Base-by-base conservation (phyloP, 352 stramenopile genomes). In the Phytophthora quininea region DNA sequence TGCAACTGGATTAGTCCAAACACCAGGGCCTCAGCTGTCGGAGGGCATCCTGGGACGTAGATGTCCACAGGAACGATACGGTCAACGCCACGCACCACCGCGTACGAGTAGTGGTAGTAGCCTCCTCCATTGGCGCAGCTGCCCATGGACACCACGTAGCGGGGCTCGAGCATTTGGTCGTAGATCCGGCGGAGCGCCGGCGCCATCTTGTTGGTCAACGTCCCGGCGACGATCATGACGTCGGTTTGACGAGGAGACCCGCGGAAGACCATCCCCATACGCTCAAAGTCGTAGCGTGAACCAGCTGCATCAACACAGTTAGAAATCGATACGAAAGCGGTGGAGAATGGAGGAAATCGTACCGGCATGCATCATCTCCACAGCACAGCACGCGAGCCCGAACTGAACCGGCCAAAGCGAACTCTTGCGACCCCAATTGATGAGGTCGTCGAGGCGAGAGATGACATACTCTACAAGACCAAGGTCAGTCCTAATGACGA, bases 91-190 rank as follows among this genome's bases (percentile, higher is more conserved):
- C 43, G 43, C 10, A 49, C 43, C 43, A 49, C 43, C 8, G 43
- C 43, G 15, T 49, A 49, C 43, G 43, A 49, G 15, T 49, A 49
- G 15, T 49, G 43, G 43, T 49, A 49, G 43, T 49, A 49, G 12
- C 43, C 43, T 29, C 43, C 43, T 3, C 43, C 43, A n/a, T 49
- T 49, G 43, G 43, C 43, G 15, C 43, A 49, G 8, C 43, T 49
- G 3, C 43, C 43, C 43, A 49, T 29, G 12, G 43, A 49, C 12
- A 49, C 43, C 12, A 49, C 43, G 43, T 49, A 49, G 43, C 43
- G 43, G 6, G 40, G 43, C 15, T 49, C 43, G 12, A n/a, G 43
- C 43, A 49, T 49, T 24, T 49, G 43, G 15, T 49, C 43, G 43
- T 49, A 49, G 12, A 49, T 24, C 8, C 43, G 43, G 8, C 43